Percentiles rank a stretch among this genome's conserved stretches.
phyloP scores from a whole-genome alignment of 1,284 basidiomycete genomes.

The Trametes sp. region DNA sequence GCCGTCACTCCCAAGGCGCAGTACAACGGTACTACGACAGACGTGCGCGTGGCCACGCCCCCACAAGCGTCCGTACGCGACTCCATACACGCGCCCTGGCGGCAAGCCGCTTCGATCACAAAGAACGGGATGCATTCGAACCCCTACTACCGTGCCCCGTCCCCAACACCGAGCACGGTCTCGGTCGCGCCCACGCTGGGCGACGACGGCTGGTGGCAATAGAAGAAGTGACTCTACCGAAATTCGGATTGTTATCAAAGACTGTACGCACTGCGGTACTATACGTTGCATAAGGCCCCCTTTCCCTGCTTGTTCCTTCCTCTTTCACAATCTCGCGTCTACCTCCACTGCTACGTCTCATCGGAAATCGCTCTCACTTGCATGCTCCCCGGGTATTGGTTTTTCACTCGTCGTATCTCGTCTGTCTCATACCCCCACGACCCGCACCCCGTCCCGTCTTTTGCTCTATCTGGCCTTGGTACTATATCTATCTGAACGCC shows the following conservation, averaged over 20 bases:
- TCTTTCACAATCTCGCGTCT: slow-evolving; percentile 8
- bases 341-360: slow-evolving; percentile 15
- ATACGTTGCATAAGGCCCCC: slow-evolving; percentile 15
- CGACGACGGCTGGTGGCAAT: slow-evolving; percentile 80
- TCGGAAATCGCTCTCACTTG: slow-evolving; percentile 31
- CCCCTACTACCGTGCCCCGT: slow-evolving; percentile 51
- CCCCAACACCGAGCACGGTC: slow-evolving; percentile 76
- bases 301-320: neutral
- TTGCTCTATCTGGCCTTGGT: neutral
- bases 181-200: slow-evolving; percentile 74
- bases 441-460: no score
- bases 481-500: slow-evolving; percentile 27
- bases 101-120: slow-evolving; percentile 20
- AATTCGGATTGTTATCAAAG: neutral
- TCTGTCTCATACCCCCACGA: neutral
- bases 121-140: slow-evolving; percentile 44
- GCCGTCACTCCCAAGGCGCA: slow-evolving; percentile 49
- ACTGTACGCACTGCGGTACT: neutral
- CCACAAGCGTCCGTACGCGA: slow-evolving; percentile 69
- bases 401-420: slow-evolving; percentile 3
- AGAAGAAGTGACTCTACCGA: slow-evolving; percentile 31
- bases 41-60: slow-evolving; percentile 53
- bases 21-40: slow-evolving; percentile 38
- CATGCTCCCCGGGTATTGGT: slow-evolving; percentile 25
- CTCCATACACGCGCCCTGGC: slow-evolving; percentile 73